phyloP scores from a whole-genome alignment of 768 basidiomycete species.

The Boletales sp. region DNA sequence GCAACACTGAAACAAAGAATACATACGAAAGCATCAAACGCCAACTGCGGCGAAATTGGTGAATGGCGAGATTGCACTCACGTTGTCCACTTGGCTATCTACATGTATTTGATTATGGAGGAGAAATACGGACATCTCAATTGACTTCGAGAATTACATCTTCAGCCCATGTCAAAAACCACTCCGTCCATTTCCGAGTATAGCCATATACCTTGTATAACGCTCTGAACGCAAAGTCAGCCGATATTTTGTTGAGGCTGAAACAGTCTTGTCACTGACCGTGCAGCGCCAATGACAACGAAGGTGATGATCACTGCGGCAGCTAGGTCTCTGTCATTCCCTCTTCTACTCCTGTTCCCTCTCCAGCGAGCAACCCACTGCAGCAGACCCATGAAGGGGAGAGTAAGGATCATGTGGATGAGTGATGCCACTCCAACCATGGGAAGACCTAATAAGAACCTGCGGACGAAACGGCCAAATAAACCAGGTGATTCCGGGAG shows the following conservation, averaged over 20 bases:
- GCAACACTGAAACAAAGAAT: slow-evolving; percentile 56
- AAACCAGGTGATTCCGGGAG: slow-evolving; percentile 41
- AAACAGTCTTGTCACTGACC: slow-evolving; percentile 38
- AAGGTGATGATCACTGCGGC: slow-evolving; percentile 63
- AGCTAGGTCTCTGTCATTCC: slow-evolving; percentile 57
- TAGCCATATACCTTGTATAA: slow-evolving; percentile 65
- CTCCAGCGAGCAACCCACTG: slow-evolving; percentile 69
- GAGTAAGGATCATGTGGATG: slow-evolving; percentile 64
- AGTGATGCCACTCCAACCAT: slow-evolving; percentile 75
- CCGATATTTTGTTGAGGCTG: slow-evolving; percentile 1
- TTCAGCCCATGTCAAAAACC: slow-evolving; percentile 66
- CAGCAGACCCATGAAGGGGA: slow-evolving; percentile 62
- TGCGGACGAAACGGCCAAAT: slow-evolving; percentile 54
- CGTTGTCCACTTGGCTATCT: slow-evolving; percentile 8
- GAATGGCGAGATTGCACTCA: slow-evolving; percentile 15
- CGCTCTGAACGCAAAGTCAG: slow-evolving; percentile 44
- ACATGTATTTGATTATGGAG: slow-evolving; percentile 12
- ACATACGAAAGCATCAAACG: slow-evolving; percentile 71
- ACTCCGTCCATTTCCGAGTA: slow-evolving; percentile 57
- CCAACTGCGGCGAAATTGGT: slow-evolving; percentile 71
- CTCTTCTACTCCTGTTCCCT: slow-evolving; percentile 49
- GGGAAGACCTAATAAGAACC: slow-evolving; percentile 76
- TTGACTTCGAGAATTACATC: slow-evolving; percentile 78
- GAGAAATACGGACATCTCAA: slow-evolving; percentile 23
- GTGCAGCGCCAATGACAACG: slow-evolving; percentile 57